phyloP scores from a whole-genome alignment of 1,284 basidiomycete genomes.

The Anthracocystis setariae region DNA sequence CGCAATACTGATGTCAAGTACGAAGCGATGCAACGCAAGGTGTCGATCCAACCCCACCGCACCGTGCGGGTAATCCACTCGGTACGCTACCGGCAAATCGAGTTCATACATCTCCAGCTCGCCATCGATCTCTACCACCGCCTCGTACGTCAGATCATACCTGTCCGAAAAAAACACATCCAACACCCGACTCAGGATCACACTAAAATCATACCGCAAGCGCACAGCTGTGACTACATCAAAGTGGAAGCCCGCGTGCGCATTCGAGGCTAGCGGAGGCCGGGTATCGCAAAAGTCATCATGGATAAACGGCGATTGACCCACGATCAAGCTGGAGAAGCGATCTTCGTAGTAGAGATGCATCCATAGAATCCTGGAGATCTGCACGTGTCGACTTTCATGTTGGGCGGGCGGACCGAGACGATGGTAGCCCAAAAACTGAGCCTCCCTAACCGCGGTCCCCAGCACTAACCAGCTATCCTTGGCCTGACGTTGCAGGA shows the following conservation, averaged over 20 bases:
- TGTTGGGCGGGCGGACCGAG: constrained; percentile 10
- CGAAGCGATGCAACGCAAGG: constrained; percentile 17
- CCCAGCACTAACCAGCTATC: constrained; percentile 25
- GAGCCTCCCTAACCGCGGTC: constrained; percentile 11
- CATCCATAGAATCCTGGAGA: constrained; percentile 15
- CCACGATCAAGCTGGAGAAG: constrained; percentile 19
- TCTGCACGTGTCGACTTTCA: constrained; percentile 5
- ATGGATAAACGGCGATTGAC: constrained; percentile 22
- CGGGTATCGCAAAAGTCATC: constrained; percentile 18
- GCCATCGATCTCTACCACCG: constrained; percentile 7
- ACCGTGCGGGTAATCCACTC: too few relatives aligned
- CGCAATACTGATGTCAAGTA: constrained; percentile 15
- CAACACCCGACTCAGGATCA: constrained; percentile 11
- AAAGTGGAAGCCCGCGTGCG: background rate
- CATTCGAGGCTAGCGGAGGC: background rate
- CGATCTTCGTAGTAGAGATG: constrained; percentile 23
- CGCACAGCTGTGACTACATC: constrained; percentile 6
- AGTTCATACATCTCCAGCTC: constrained; percentile 8
- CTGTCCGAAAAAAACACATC: constrained; percentile 16
- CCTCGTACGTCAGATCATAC: constrained; percentile 11
- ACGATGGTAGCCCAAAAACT: constrained; percentile 23
- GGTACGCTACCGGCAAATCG: constrained; percentile 3
- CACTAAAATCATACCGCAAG: constrained; percentile 12
- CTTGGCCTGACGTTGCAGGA: constrained; percentile 29
- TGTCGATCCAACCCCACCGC: too few relatives aligned